Conservation (phyloP, 345 rosid species). For the Noccaea caerulescens region DNA sequence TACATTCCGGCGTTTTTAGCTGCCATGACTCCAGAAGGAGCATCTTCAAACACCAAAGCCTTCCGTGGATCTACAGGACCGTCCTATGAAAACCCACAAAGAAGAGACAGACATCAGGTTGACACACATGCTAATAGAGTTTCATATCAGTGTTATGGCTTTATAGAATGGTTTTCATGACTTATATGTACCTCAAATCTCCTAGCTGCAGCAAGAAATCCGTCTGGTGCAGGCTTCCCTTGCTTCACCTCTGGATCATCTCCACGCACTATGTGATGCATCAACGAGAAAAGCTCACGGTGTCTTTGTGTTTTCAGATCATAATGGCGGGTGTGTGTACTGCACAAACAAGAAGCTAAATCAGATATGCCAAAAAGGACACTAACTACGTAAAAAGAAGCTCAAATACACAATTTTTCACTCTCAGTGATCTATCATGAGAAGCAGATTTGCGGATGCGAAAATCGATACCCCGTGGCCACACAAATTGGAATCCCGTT, state of each 20-base stretch:
- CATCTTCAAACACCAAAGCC: constrained; percentile 89
- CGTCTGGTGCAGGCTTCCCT: constrained; percentile 92
- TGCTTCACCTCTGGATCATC: constrained; percentile 95
- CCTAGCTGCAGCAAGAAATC: constrained; percentile 84
- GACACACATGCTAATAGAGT: neutral
- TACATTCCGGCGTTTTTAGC: constrained; percentile 95
- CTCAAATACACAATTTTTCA: neutral
- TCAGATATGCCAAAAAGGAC: neutral
- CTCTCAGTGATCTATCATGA: constrained; percentile 10
- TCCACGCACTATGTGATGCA: constrained; percentile 92
- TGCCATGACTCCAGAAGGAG: constrained; percentile 88
- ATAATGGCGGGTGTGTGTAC: constrained; percentile 80
- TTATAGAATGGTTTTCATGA: neutral
- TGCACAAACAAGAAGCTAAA: constrained; percentile 37
- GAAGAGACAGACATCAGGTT: constrained; percentile 8
- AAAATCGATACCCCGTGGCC: constrained; percentile 74
- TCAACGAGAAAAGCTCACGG: constrained; percentile 76
- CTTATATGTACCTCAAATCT: constrained; percentile 76
- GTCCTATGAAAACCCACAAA: constrained; percentile 50
- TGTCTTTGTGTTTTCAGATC: constrained; percentile 82
- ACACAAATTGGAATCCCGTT: constrained; percentile 75
- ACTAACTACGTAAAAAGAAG: constrained; percentile 8
- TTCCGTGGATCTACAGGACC: constrained; percentile 62
- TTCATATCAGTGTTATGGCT: neutral
- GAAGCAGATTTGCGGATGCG: constrained; percentile 5